phyloP scores from a whole-genome alignment of 495 filamentous ascomycete genomes.

The Podospora sp. region DNA sequence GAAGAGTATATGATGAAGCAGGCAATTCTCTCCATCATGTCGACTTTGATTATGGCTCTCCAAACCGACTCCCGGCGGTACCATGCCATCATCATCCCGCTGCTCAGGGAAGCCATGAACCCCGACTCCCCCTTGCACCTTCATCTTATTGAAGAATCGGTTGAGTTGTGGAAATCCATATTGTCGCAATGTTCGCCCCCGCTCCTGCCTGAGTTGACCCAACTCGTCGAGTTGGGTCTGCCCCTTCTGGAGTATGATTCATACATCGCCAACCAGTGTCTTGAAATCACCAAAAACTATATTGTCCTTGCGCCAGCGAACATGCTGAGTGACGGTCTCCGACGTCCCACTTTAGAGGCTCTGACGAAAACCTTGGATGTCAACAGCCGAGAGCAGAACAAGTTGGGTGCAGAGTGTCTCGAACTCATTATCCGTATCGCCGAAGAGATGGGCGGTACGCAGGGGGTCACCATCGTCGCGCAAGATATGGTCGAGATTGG shows the following conservation, averaged over 20 bases:
- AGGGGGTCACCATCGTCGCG: conserved; percentile 65
- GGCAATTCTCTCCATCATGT: conserved; percentile 79
- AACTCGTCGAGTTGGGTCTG: conserved; percentile 67
- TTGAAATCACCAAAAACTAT: conserved; percentile 73
- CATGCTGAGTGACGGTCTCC: conserved; percentile 67
- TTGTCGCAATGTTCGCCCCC: conserved; percentile 69
- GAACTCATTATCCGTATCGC: conserved; percentile 73
- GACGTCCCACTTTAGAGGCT: conserved; percentile 57
- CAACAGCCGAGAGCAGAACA: conserved; percentile 66
- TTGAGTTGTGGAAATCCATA: conserved; percentile 85
- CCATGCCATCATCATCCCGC: conserved; percentile 71
- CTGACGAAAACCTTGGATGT: conserved; percentile 62
- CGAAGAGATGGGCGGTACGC: conserved; percentile 65
- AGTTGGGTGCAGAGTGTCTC: conserved; percentile 64
- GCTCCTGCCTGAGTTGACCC: conserved; percentile 64
- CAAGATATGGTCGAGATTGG: conserved; percentile 69
- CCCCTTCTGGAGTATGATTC: conserved; percentile 72
- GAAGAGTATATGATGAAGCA: conserved; percentile 88
- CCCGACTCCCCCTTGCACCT: conserved; percentile 76
- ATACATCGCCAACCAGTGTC: conserved; percentile 50
- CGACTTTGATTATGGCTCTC: conserved; percentile 77
- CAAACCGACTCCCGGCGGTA: conserved; percentile 71
- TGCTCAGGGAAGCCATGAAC: conserved; percentile 77
- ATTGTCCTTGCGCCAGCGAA: conserved; percentile 74
- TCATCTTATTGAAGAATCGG: conserved; percentile 87